Conservation (phyloP, 192 early-diverging fungal genomes). For the Pilaira anomala region DNA sequence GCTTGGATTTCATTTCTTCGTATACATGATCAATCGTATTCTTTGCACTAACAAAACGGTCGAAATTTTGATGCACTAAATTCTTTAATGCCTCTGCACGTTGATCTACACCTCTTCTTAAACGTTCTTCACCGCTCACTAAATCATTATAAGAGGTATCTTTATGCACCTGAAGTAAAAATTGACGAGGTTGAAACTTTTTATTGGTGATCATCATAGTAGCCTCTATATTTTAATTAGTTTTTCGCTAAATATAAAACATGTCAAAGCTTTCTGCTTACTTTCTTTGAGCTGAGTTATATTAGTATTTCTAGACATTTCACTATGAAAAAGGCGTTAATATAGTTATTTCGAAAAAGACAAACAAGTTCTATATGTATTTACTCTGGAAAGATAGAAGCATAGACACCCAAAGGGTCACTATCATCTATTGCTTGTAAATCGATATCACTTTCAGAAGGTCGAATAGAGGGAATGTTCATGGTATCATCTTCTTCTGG, state of each 20-base stretch:
- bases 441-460: constrained; percentile 31
- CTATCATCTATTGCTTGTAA: constrained; percentile 39
- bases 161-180: constrained; percentile 79
- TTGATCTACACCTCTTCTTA: constrained; percentile 73
- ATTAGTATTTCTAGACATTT: constrained; percentile 21
- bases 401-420: constrained; percentile 46
- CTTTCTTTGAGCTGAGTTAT: constrained; percentile 26
- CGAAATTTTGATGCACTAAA: constrained; percentile 94
- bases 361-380: neutral
- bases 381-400: constrained; percentile 34
- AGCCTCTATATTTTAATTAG: too few species aligned
- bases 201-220: constrained; percentile 50
- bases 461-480: constrained; percentile 7
- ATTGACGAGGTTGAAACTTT: constrained; percentile 60
- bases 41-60: constrained; percentile 94
- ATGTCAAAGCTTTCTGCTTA: too few species aligned
- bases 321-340: constrained; percentile 14
- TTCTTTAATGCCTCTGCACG: constrained; percentile 83
- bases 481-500: constrained; percentile 9
- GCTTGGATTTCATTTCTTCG: constrained; percentile 85
- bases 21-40: constrained; percentile 92
- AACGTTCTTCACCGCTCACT: constrained; percentile 64
- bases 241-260: too few species aligned
- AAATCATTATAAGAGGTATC: constrained; percentile 85
- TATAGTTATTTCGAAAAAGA: neutral